A percentile compares a stretch with the other conserved stretches of the same genome.
Conservation (phyloP, 257 asterid genomes). For the Nicotiana attenuata region DNA sequence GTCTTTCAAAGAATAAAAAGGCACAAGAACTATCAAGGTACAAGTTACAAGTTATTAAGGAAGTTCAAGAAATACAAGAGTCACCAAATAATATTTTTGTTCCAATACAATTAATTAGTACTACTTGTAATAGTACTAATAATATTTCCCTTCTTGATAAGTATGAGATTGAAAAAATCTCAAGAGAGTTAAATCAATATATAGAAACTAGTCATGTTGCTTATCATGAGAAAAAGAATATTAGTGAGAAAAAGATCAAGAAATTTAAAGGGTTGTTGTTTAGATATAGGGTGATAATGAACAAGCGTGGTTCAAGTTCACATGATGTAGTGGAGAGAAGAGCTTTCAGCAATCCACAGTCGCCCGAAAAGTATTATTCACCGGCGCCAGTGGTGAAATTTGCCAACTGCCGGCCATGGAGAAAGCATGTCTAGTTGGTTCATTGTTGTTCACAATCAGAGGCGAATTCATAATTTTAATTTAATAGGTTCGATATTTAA, state of each 20-base stretch:
- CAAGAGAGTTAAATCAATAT: slow-evolving; percentile 44
- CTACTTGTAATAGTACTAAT: neutral
- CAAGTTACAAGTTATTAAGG: slow-evolving; percentile 42
- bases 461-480: neutral
- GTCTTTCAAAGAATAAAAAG: slow-evolving; percentile 10
- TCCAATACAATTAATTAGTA: neutral
- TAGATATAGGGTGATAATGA: slow-evolving; percentile 4
- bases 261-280: neutral
- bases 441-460: neutral
- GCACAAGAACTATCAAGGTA: slow-evolving; percentile 47
- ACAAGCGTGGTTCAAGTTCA: neutral
- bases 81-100: neutral
- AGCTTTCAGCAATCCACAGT: neutral
- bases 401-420: neutral
- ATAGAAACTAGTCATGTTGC: slow-evolving; percentile 27
- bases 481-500: neutral
- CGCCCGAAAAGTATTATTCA: neutral
- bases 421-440: neutral
- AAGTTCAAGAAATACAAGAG: slow-evolving; percentile 5
- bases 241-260: neutral
- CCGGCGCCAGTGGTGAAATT: slow-evolving; percentile 8
- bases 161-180: slow-evolving; percentile 54
- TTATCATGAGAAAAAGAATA: neutral
- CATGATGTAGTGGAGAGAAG: slow-evolving; percentile 8
- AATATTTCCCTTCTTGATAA: slow-evolving; percentile 51